Conservation (phyloP, 1,284 basidiomycete species). For the Mycosarcoma mackinlayi region DNA sequence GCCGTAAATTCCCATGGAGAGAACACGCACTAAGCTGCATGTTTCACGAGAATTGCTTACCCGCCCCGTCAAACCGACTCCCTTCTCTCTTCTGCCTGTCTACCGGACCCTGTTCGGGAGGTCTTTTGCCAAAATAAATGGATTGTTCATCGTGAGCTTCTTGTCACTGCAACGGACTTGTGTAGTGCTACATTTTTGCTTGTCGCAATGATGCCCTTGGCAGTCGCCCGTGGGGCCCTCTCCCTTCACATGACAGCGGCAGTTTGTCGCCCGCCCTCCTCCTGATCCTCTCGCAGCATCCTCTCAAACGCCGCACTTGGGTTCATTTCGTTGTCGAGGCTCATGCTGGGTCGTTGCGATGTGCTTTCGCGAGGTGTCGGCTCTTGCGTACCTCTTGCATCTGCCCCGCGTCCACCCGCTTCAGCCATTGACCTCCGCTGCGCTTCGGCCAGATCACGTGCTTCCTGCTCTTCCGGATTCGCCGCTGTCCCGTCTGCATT, state of each 20-base stretch:
- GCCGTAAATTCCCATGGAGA: background rate
- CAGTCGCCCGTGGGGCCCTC: background rate
- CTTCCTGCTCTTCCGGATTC: slow-evolving; percentile 49
- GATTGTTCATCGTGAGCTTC: too few species aligned
- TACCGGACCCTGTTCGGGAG: too few species aligned
- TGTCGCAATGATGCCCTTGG: background rate
- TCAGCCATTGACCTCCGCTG: slow-evolving; percentile 60
- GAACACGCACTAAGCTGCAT: too few species aligned
- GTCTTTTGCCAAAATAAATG: too few species aligned
- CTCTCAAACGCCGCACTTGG: slow-evolving; percentile 56
- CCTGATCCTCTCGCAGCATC: slow-evolving; percentile 60
- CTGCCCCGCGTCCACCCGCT: slow-evolving; percentile 12
- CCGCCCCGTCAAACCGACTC: too few species aligned
- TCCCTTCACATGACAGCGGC: slow-evolving; percentile 35
- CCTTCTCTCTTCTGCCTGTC: too few species aligned
- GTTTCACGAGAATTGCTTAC: too few species aligned
- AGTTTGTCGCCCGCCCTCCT: slow-evolving; percentile 25
- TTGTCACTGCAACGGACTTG: too few species aligned
- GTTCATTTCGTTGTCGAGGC: slow-evolving; percentile 44
- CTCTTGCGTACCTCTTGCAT: background rate
- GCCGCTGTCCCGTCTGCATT: slow-evolving; percentile 39
- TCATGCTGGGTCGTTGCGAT: slow-evolving; percentile 33
- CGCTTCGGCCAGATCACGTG: slow-evolving; percentile 59
- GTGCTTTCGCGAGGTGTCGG: slow-evolving; percentile 26
- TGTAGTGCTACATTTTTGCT: background rate